phyloP scores from a whole-genome alignment of 2,329 filamentous ascomycete species.

The Diaporthe capsici region DNA sequence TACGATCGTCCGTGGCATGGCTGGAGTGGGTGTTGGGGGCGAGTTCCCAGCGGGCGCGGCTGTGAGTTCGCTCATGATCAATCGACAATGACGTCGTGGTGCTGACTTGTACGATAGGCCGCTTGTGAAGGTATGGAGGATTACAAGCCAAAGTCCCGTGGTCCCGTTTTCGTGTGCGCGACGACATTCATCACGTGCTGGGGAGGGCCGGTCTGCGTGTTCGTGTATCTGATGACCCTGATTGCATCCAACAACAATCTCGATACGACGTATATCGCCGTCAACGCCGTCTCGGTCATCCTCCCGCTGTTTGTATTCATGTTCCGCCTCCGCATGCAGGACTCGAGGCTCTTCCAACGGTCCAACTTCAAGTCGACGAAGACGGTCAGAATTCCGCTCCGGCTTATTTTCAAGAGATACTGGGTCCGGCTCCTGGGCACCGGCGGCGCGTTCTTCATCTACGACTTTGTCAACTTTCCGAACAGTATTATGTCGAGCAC shows the following conservation, averaged over 20 bases:
- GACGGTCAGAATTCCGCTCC: constrained; percentile 48
- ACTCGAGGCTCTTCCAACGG: constrained; percentile 50
- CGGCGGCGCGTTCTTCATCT: constrained; percentile 66
- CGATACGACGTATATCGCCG: constrained; percentile 45
- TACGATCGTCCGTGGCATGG: constrained; percentile 53
- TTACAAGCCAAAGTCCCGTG: constrained; percentile 46
- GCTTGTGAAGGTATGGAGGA: constrained; percentile 52
- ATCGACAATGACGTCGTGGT: no score
- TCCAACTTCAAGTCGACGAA: constrained; percentile 49
- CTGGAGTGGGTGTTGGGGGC: constrained; percentile 54
- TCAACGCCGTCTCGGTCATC: constrained; percentile 51
- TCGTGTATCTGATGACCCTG: constrained; percentile 53
- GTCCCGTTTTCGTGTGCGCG: constrained; percentile 53
- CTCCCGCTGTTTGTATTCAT: constrained; percentile 51
- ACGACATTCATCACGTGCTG: constrained; percentile 53
- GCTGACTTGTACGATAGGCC: no score
- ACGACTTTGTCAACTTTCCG: constrained; percentile 62
- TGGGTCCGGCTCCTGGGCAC: constrained; percentile 62
- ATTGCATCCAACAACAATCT: constrained; percentile 54
- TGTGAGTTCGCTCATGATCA: no score
- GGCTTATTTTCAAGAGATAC: constrained; percentile 58
- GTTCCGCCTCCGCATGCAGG: constrained; percentile 52
- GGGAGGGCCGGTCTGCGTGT: constrained; percentile 51
- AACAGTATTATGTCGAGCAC: constrained; percentile 62
- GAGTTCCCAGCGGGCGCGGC: constrained; percentile 56